Percentiles rank a stretch among this genome's conserved stretches.
Evolutionary conservation across 108 stramenopile genomes (phyloP).

Genomic region (Schizochytrium sp.): DNA sequence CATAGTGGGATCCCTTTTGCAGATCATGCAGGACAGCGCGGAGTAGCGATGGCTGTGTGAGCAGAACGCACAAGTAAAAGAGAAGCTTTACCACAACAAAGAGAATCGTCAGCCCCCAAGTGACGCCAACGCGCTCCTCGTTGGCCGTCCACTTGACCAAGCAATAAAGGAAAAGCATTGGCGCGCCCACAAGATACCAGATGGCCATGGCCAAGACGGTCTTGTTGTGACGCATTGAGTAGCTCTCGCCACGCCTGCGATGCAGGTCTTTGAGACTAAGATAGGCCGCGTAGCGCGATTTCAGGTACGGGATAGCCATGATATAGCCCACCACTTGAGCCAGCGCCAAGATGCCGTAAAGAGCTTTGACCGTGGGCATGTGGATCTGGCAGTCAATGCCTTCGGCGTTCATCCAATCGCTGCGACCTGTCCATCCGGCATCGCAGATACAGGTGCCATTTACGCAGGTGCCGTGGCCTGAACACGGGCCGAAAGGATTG

Average conservation of each 20-base stretch:
- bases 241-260: neutral
- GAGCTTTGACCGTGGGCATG: neutral
- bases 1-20: neutral
- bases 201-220: neutral
- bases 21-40: neutral
- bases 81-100: neutral
- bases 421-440: neutral
- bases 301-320: neutral
- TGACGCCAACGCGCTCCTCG: constrained; percentile 15
- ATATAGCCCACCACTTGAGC: neutral
- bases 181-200: neutral
- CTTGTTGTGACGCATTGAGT: neutral
- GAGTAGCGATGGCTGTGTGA: neutral
- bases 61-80: neutral
- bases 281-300: neutral
- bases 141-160: neutral
- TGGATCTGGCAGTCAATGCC: neutral
- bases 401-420: neutral
- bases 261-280: neutral
- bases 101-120: neutral
- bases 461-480: neutral
- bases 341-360: neutral
- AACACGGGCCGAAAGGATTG: neutral
- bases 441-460: neutral
- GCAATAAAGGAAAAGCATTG: neutral